Evolutionary conservation across 352 stramenopile species (phyloP), one percentile per base, ranked within the genome.

Genomic region (Pythium volutum): DNA sequence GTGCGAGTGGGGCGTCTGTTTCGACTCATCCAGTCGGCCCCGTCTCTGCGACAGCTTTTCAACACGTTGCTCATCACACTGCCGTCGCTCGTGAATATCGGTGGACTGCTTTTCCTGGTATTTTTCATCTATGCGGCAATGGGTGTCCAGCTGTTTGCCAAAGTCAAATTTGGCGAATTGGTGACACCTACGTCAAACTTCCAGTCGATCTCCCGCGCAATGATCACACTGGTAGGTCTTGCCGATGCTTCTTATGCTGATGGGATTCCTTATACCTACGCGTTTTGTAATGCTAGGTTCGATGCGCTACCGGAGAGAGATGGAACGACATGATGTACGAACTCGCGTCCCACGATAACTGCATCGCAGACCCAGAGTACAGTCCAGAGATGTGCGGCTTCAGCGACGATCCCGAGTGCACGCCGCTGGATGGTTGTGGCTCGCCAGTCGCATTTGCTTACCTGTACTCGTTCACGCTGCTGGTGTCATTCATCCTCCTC

Each of bases 241-340:
- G 71, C 73, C 0, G 18, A 9, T 22, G 36, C 5, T 20, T 20
- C 36, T 20, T 43, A 38, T 38, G 33, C 33, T 38, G 33, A 38
- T 38, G 7, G 33, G 33, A 38, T 7, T 43, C 6, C 14, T 15
- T 23, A 18, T n/a, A n/a, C n/a, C 14, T 43, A 3, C 18, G 10
- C 36, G 36, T 18, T 43, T 10, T 43, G 9, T 43, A 15, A 6
- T 43, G 18, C 15, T 43, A 43, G 36, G 36, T 43, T 43, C 79
- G 89, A 23, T 97, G 95, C 59, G 79, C 89, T 22, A 98, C 93
- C 1, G 93, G 93, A 15, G 93, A 98, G 65, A 79, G 80, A 15
- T 98, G 92, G 91, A 97, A 97, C 64, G 76, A 87, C 25, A 75
- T 97, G 55, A 97, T 98, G 86, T 88, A 91, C 65, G 89, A 94